Evolutionary conservation across 176 grass and related monocot genomes (phyloP).

Genomic region (Cenchrus fungigraminus): DNA sequence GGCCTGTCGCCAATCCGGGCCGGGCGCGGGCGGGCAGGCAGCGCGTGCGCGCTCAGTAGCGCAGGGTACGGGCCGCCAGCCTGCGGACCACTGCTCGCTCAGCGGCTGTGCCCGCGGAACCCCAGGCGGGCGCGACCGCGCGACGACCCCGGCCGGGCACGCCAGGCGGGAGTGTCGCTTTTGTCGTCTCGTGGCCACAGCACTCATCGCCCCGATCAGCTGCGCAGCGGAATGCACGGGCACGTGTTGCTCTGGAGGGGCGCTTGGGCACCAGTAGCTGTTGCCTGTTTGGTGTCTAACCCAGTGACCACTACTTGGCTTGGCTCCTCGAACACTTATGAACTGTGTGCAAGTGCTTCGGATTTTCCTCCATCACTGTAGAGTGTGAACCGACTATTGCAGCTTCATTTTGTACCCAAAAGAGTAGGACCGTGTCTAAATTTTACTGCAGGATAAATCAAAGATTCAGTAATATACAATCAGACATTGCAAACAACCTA

Average conservation of each 20-base stretch:
- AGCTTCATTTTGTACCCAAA: neutral
- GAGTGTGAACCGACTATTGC: too few species aligned
- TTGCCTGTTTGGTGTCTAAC: neutral
- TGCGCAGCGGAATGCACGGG: neutral
- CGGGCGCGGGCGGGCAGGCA: neutral
- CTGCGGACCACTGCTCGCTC: conserved; percentile 9
- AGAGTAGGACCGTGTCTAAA: too few species aligned
- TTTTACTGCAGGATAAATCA: neutral
- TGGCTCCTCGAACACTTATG: too few species aligned
- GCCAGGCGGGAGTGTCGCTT: neutral
- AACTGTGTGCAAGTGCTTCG: too few species aligned
- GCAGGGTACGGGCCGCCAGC: neutral
- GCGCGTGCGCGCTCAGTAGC: neutral
- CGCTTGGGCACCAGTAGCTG: neutral
- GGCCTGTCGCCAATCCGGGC: neutral
- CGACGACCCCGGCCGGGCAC: neutral
- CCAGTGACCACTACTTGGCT: too few species aligned
- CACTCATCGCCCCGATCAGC: neutral
- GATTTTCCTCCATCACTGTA: too few species aligned
- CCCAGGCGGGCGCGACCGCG: neutral
- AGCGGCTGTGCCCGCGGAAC: neutral
- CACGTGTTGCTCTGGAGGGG: conserved; percentile 16
- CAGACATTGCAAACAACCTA: neutral
- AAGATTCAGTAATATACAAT: neutral
- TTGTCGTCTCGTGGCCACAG: conserved; percentile 7